Evolutionary conservation across 805 yeast genomes (phyloP).

Genomic region (Metschnikowia cubensis): DNA sequence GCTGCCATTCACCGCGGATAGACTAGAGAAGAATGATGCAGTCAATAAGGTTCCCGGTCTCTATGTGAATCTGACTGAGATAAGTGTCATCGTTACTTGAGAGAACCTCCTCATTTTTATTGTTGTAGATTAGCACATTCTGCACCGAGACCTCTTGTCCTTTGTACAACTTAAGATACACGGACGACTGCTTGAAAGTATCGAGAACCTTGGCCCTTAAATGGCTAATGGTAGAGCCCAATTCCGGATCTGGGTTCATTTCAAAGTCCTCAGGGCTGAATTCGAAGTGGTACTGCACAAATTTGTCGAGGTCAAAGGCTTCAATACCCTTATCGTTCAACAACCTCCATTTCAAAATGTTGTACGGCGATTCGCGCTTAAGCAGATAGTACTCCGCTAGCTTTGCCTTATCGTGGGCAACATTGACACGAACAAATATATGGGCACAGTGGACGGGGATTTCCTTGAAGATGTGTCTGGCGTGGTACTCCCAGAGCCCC

Average conservation of each 20-base stretch:
- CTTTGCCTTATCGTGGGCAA: conserved; percentile 21
- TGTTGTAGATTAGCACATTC: conserved; percentile 31
- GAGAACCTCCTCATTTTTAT: conserved; percentile 23
- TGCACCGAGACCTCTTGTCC: conserved; percentile 6
- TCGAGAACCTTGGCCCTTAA: conserved; percentile 54
- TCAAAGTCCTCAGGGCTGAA: conserved; percentile 80
- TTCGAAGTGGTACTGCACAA: conserved; percentile 61
- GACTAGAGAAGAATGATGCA: conserved; percentile 11
- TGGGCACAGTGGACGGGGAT: conserved; percentile 80
- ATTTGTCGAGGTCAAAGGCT: conserved; percentile 17
- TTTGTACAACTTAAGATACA: conserved; percentile 20
- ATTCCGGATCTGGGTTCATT: conserved; percentile 53
- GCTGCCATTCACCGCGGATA: not conserved
- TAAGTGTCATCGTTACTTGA: conserved; percentile 23
- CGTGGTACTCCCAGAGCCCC: conserved; percentile 46
- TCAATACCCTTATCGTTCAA: conserved; percentile 17
- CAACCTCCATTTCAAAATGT: conserved; percentile 17
- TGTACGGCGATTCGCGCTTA: conserved; percentile 25
- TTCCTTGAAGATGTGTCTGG: conserved; percentile 62
- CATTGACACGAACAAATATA: conserved; percentile 51
- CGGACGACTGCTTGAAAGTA: conserved; percentile 45
- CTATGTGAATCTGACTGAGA: conserved; percentile 36
- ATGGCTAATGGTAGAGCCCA: conserved; percentile 64
- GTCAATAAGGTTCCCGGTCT: conserved; percentile 42
- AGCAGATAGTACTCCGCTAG: conserved; percentile 28